Evolutionary conservation across 2,329 filamentous ascomycete species (phyloP).

Genomic region (Aureobasidium sp.): DNA sequence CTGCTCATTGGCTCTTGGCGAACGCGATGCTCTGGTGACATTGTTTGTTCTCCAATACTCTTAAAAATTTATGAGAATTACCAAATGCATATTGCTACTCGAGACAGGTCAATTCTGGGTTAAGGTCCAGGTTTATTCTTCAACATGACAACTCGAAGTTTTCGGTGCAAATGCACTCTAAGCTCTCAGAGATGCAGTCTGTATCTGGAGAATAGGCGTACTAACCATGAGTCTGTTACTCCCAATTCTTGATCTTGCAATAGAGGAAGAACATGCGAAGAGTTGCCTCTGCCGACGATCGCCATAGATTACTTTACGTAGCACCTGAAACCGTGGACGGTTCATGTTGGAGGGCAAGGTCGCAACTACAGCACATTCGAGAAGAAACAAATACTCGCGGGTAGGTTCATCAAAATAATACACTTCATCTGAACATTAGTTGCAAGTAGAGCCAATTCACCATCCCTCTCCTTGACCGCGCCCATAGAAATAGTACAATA

Average conservation of each 20-base stretch:
- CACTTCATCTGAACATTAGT: slow-evolving; percentile 3
- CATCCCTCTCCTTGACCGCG: neutral
- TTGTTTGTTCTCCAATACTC: neutral
- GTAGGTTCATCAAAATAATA: slow-evolving; percentile 14
- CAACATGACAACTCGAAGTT: too few relatives aligned
- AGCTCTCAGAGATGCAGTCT: too few relatives aligned
- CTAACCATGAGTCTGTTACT: too few relatives aligned
- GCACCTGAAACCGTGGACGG: too few relatives aligned
- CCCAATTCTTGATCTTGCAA: too few relatives aligned
- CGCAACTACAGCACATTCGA: neutral
- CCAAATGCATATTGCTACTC: neutral
- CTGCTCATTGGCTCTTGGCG: slow-evolving; percentile 4
- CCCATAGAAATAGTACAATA: neutral
- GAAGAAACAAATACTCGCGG: neutral
- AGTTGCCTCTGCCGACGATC: too few relatives aligned
- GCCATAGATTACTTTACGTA: too few relatives aligned
- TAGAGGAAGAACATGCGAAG: too few relatives aligned
- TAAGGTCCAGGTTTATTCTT: too few relatives aligned
- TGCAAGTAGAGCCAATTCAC: neutral
- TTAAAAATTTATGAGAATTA: too few relatives aligned
- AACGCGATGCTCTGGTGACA: neutral
- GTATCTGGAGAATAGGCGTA: too few relatives aligned
- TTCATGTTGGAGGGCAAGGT: neutral
- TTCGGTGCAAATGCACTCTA: too few relatives aligned
- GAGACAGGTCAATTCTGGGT: neutral